phyloP scores from a whole-genome alignment of 2,329 filamentous ascomycete species.

The Simplicillium sp. region DNA sequence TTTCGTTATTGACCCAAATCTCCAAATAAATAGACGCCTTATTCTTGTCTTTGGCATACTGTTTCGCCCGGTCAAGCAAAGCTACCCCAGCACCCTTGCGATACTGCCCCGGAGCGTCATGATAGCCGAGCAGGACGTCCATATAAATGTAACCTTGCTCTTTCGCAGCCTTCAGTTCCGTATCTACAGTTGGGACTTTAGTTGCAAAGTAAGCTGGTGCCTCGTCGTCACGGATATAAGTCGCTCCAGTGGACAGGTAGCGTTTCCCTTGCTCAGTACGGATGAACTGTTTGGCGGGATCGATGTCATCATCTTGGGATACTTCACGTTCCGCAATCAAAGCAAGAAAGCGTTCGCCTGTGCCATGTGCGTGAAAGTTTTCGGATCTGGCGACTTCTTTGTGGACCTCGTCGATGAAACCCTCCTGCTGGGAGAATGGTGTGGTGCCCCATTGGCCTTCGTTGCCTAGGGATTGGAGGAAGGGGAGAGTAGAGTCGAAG shows the following conservation, averaged over 20 bases:
- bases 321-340: conserved; percentile 15
- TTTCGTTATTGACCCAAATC: too few species aligned
- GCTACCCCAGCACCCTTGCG: too few species aligned
- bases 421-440: conserved; percentile 14
- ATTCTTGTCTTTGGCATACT: too few species aligned
- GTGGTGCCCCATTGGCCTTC: conserved; percentile 17
- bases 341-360: conserved; percentile 13
- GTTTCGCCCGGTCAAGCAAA: too few species aligned
- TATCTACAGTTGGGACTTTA: too few species aligned
- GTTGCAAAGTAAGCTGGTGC: too few species aligned
- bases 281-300: not conserved
- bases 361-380: conserved; percentile 11
- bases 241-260: conserved; percentile 4
- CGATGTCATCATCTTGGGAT: conserved; percentile 6
- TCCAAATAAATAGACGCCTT: too few species aligned
- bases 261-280: not conserved
- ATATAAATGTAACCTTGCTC: too few species aligned
- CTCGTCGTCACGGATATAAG: too few species aligned
- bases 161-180: too few species aligned
- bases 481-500: conserved; percentile 18
- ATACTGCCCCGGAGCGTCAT: too few species aligned
- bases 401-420: conserved; percentile 11
- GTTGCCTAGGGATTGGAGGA: conserved; percentile 16
- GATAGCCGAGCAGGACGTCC: too few species aligned
- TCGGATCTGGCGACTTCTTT: conserved; percentile 14